Evolutionary conservation across 2,329 filamentous ascomycete species (phyloP), one percentile per base, ranked within the genome.

Genomic region (Leptographium flavum): DNA sequence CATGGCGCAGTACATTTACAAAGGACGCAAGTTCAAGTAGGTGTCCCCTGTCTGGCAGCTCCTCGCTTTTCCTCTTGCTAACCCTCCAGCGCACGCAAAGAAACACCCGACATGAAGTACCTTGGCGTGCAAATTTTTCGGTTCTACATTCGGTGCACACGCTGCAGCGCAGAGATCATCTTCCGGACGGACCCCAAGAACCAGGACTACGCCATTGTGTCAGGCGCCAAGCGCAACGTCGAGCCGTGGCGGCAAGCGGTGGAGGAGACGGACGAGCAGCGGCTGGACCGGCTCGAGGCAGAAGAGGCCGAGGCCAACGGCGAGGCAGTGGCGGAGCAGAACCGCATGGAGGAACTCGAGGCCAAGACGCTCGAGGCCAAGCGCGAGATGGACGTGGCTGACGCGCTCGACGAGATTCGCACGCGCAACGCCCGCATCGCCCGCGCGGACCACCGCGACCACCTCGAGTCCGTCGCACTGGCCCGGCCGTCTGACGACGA

Each of bases 121-220:
- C 77, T 94, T 39, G 76, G 76, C 42, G 93, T 96, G 50, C 77
- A 86, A 49, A 87, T 94, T 51, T 92, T 81, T 65, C 77, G 83
- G 27, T 95, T 96, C 69, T 92, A 88, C 64, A 93, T 90, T 56
- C 75, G 86, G 8, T 95, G 90, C 64, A 94, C 88, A 30, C 69
- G 87, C 40, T 95, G 90, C 64, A 80, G 73, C 37, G 79, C 76
- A 37, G 87, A 94, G 58, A 94, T 96, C 54, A 87, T 85, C 0
- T 94, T 96, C 68, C 82, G 84, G 52, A 96, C 92, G 0, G 92
- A 98, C 54, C 92, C 92, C 0, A 93, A 93, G 62, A 88, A 88
- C 57, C 87, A 87, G 71, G 90, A 96, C 60, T 63, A 90, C 57
- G 70, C 56, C 72, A 66, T 73, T 58, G 74, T 93, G 61, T 73